phyloP scores from a whole-genome alignment of 805 yeast genomes.

The Monosporozyma yasuniensis region DNA sequence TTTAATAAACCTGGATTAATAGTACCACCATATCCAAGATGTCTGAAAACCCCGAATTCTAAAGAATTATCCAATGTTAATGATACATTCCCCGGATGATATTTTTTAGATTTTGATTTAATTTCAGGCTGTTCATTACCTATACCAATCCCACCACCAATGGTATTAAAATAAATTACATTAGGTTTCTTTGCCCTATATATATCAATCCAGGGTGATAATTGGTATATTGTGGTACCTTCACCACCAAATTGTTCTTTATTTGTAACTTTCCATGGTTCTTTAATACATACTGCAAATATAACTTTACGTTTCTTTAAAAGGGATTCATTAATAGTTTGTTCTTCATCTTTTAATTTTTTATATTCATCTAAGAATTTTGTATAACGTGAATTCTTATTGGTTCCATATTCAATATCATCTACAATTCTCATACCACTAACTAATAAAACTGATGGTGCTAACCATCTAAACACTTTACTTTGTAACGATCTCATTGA shows the following conservation, averaged over 20 bases:
- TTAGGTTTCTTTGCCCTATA: constrained; percentile 35
- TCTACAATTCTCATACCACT: constrained; percentile 47
- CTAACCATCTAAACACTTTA: constrained; percentile 81
- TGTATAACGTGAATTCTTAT: constrained; percentile 35
- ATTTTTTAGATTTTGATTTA: constrained; percentile 38
- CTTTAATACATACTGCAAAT: constrained; percentile 55
- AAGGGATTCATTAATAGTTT: constrained; percentile 12
- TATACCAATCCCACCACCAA: constrained; percentile 76
- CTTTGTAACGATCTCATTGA: constrained; percentile 81
- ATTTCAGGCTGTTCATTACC: constrained; percentile 61
- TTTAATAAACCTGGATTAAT: constrained; percentile 31
- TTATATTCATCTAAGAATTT: constrained; percentile 45
- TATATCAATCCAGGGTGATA: constrained; percentile 57
- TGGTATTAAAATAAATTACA: constrained; percentile 56
- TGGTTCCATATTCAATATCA: constrained; percentile 17
- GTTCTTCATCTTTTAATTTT: constrained; percentile 29
- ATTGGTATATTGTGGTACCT: constrained; percentile 49
- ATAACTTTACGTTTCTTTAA: constrained; percentile 34
- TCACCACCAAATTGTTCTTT: constrained; percentile 63
- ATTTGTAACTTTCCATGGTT: constrained; percentile 74
- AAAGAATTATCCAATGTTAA: constrained; percentile 67
- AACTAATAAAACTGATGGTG: constrained; percentile 67
- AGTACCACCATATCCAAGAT: constrained; percentile 49
- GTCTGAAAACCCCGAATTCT: constrained; percentile 75
- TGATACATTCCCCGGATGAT: constrained; percentile 68